Evolutionary conservation across 768 basidiomycete species (phyloP).

Genomic region (Termitomyces sp.): DNA sequence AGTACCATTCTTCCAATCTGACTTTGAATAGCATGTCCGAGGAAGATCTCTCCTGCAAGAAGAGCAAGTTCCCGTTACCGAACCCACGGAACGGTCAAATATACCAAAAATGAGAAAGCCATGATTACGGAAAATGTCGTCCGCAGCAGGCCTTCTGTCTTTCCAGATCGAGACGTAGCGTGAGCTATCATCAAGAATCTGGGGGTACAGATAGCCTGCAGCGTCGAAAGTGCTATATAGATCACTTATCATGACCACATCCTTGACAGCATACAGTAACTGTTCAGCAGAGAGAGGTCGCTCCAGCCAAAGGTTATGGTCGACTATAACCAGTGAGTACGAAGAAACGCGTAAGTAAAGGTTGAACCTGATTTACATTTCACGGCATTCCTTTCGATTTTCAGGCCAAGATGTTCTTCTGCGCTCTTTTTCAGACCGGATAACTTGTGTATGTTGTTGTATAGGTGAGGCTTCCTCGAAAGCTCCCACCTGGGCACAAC

Average conservation of each 20-base stretch:
- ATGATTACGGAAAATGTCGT: slow-evolving; percentile 2
- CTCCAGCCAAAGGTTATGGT: slow-evolving; percentile 5
- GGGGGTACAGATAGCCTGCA: slow-evolving; percentile 1
- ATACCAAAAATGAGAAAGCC: slow-evolving; percentile 3
- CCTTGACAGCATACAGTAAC: slow-evolving; percentile 2
- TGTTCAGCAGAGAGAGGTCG: background rate
- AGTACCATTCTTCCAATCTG: background rate
- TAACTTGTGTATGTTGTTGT: slow-evolving; percentile 2
- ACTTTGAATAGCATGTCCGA: background rate
- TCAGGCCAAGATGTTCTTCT: slow-evolving; percentile 1
- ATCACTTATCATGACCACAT: slow-evolving; percentile 5
- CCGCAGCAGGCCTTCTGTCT: background rate
- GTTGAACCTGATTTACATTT: background rate
- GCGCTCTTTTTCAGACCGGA: slow-evolving; percentile 1
- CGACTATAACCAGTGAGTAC: background rate
- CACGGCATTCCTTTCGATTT: background rate
- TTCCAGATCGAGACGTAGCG: slow-evolving; percentile 8
- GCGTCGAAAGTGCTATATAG: background rate
- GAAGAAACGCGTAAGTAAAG: background rate
- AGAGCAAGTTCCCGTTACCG: background rate
- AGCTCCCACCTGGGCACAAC: background rate
- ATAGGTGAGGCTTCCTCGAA: background rate
- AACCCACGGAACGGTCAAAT: background rate
- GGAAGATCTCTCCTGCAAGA: background rate
- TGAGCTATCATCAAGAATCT: slow-evolving; percentile 2